phyloP scores from a whole-genome alignment of 768 basidiomycete species.

The Russula dissimulans region DNA sequence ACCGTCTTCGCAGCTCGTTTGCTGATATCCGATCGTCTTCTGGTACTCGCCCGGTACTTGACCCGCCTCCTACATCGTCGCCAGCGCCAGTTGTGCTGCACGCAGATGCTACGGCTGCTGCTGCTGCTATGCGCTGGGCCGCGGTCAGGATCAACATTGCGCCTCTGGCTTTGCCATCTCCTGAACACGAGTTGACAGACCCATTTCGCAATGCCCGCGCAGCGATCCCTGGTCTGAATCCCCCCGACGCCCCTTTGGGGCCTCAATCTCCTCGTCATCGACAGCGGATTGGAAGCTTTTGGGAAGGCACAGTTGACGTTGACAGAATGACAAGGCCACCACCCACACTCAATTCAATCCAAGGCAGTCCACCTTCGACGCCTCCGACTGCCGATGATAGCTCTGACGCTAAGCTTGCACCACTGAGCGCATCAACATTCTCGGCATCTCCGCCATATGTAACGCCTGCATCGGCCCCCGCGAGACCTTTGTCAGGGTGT shows the following conservation, averaged over 20 bases:
- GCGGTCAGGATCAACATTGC: conserved; percentile 75
- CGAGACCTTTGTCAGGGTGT: conserved; percentile 12
- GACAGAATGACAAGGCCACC: conserved; percentile 26
- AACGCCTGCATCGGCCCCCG: conserved; percentile 25
- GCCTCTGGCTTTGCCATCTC: conserved; percentile 80
- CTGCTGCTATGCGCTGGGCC: conserved; percentile 82
- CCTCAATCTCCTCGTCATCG: conserved; percentile 45
- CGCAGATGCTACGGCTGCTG: conserved; percentile 53
- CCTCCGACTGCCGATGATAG: conserved; percentile 2
- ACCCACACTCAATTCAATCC: conserved; percentile 22
- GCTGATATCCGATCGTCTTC: conserved; percentile 34
- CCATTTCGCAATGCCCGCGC: conserved; percentile 73
- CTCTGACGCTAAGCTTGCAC: neutral
- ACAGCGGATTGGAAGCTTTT: conserved; percentile 57
- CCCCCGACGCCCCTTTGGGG: conserved; percentile 28
- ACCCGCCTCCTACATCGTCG: neutral
- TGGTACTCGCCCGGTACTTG: conserved; percentile 21
- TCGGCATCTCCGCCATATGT: conserved; percentile 21
- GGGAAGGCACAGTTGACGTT: conserved; percentile 69
- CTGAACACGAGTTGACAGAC: conserved; percentile 86
- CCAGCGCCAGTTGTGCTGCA: conserved; percentile 24
- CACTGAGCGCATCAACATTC: neutral
- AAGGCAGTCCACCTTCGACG: conserved; percentile 24
- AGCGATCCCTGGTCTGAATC: conserved; percentile 55
- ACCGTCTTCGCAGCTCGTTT: conserved; percentile 40